Percentiles rank a stretch among this genome's conserved stretches.
Evolutionary conservation across 176 grass and related monocot species (phyloP).

Genomic region (barley (Hordeum vulgare)): MorexV3_pseudomolecules_assembly NC_058522.1:523866809-523867308

Average conservation of each 20-base stretch:
- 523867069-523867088: not conserved
- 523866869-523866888: not conserved
- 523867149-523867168: not conserved
- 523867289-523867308: constrained; percentile 59
- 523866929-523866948: not conserved
- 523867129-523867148: not conserved
- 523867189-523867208: not conserved
- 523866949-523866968: not conserved
- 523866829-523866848: not conserved
- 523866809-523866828: not conserved
- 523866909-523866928: not conserved
- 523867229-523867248: constrained; percentile 77
- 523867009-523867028: not conserved
- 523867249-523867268: constrained; percentile 84
- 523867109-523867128: not conserved
- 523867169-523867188: not conserved
- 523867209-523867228: not conserved
- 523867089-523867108: not conserved
- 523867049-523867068: not conserved
- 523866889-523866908: not conserved
- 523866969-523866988: not conserved
- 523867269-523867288: constrained; percentile 96
- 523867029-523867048: not conserved
- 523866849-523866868: not conserved
- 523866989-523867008: not conserved